Evolutionary conservation across 2,329 filamentous ascomycete species (phyloP), one percentile per base, ranked within the genome.

Genomic region (Ophiostoma sp.): DNA sequence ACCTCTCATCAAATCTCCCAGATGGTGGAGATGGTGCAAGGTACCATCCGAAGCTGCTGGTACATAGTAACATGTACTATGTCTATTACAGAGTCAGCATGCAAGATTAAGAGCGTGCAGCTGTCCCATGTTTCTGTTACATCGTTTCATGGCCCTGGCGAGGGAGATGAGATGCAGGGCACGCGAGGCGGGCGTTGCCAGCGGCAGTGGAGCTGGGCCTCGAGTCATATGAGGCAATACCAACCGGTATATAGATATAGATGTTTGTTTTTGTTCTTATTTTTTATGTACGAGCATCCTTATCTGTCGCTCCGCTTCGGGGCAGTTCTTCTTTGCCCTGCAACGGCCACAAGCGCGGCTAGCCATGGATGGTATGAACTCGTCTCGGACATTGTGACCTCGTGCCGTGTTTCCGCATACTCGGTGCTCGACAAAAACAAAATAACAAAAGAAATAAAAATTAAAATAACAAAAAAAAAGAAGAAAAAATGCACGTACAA

Each of bases 81-180:
- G 27, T 31, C 27, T 31, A 31, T 1, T 31, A 31, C 27, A 31
- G 27, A 31, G 27, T 57, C 8, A 13, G 23, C 52, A 57, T 57
- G 52, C 52, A 57, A 57, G 17, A 57, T 57, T 31, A 57, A 27
- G n/a, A 57, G 52, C 52, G 52, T 57, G 52, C 52, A 57, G 5
- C 27, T 57, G 48, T 17, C 23, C 27, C 27, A 17, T 62, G 57
- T 62, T 62, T 62, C 57, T 33, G 57, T 62, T 62, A 62, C 57
- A 62, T 62, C 57, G 57, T 17, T 54, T 15, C 57, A 33, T 17
- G 15, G 57, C n/a, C 57, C 57, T 57, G 57, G 57, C 57, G 27
- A 62, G 57, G 57, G 57, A 62, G 57, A 62, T 62, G 57, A 62
- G 57, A 31, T 1, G 27, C 27, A 31, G 27, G 27, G 57, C 57